Evolutionary conservation across 768 basidiomycete genomes (phyloP).

Genomic region (Mycena pura): DNA sequence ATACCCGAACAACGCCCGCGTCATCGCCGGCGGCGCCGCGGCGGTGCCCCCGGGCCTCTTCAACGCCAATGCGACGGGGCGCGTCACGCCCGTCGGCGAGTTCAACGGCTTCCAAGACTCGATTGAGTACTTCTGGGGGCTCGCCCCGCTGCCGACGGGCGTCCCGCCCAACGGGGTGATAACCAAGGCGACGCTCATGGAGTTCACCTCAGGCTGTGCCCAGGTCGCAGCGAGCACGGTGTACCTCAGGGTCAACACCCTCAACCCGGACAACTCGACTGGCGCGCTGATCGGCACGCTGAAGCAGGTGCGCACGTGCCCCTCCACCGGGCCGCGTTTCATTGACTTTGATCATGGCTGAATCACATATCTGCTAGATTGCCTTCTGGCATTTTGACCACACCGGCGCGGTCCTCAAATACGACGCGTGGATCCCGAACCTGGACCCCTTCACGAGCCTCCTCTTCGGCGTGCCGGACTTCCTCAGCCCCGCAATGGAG

Average conservation of each 20-base stretch:
- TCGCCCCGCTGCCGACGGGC: neutral
- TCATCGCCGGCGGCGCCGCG: constrained; percentile 1
- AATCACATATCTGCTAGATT: too few species aligned
- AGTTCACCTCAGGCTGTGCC: constrained; percentile 6
- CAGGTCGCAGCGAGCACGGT: constrained; percentile 15
- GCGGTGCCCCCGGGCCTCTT: constrained; percentile 4
- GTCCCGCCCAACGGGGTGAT: neutral
- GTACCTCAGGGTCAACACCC: constrained; percentile 1
- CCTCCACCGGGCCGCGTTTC: neutral
- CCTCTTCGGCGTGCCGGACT: neutral
- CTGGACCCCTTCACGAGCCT: neutral
- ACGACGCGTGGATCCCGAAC: neutral
- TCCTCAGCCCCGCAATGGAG: neutral
- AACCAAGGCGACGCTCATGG: neutral
- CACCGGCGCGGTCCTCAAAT: neutral
- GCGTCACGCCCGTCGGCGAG: constrained; percentile 1
- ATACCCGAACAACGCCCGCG: neutral
- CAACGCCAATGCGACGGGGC: neutral
- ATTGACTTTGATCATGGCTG: neutral
- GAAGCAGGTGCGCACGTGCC: neutral
- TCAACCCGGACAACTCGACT: constrained; percentile 3
- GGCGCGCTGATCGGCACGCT: neutral
- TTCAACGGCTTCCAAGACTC: constrained; percentile 7
- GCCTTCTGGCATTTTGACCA: constrained; percentile 12
- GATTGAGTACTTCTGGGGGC: constrained; percentile 3